These are phyloP conservation scores for Gastrolobium bilobum DNA, from an alignment of 306 rosid species.

Conservation along the genomic window DNA sequence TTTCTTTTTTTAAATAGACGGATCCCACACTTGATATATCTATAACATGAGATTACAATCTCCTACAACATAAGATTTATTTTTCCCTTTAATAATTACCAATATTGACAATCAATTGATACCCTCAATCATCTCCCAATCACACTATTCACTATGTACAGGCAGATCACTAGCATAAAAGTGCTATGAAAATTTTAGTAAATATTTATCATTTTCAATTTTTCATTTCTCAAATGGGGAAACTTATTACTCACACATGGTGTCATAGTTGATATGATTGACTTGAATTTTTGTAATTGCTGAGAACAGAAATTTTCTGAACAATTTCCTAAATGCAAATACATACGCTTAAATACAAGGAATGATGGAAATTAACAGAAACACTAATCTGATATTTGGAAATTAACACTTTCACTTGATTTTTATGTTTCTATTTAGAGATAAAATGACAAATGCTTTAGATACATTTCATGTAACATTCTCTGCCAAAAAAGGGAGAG, in stretches of 20 bases:
- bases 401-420: conserved; percentile 30
- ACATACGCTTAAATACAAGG: conserved; percentile 15
- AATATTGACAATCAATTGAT: too few relatives aligned
- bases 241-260: background rate
- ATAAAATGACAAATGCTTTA: conserved; percentile 34
- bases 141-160: too few relatives aligned
- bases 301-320: conserved; percentile 3
- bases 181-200: background rate
- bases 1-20: too few relatives aligned
- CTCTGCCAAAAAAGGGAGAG: background rate
- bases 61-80: too few relatives aligned
- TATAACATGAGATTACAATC: too few relatives aligned
- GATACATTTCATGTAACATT: conserved; percentile 42
- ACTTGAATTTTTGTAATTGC: background rate
- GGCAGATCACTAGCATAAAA: background rate
- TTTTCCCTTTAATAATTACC: too few relatives aligned
- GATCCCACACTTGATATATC: too few relatives aligned
- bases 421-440: conserved; percentile 25
- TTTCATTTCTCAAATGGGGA: conserved; percentile 22
- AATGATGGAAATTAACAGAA: conserved; percentile 10
- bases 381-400: conserved; percentile 23
- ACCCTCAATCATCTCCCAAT: too few relatives aligned
- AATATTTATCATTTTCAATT: conserved; percentile 22
- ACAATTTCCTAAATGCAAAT: conserved; percentile 20
- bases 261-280: background rate